Conservation (phyloP, 2,329 filamentous ascomycete genomes). For the Ceratocystis eucalypticola region DNA sequence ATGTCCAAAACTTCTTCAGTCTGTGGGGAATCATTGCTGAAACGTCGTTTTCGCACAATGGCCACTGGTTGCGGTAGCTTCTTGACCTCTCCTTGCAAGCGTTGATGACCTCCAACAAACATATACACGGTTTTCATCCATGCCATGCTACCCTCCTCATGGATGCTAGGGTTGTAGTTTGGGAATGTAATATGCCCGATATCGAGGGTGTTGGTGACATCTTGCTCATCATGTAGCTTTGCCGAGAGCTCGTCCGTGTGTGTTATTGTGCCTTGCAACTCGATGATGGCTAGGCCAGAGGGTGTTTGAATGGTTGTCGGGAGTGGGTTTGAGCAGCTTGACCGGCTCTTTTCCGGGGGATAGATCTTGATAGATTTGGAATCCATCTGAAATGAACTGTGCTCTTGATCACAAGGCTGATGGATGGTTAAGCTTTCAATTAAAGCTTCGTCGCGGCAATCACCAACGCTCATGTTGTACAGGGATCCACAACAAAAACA, state of each 20-base stretch:
- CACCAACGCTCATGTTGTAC: not conserved
- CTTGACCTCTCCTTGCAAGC: slow-evolving; percentile 80
- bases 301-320: slow-evolving; percentile 80
- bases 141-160: slow-evolving; percentile 40
- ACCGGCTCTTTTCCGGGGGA: slow-evolving; percentile 24
- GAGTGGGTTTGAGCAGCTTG: slow-evolving; percentile 40
- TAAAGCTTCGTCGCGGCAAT: not conserved
- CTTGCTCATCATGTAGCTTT: slow-evolving; percentile 20
- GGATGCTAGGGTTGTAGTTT: slow-evolving; percentile 45
- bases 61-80: slow-evolving; percentile 68
- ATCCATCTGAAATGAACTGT: not conserved
- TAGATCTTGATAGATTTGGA: slow-evolving; percentile 28
- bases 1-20: slow-evolving; percentile 54
- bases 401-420: not conserved
- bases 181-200: slow-evolving; percentile 70
- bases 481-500: not conserved
- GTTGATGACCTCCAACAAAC: slow-evolving; percentile 78
- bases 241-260: slow-evolving; percentile 35
- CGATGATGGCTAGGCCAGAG: slow-evolving; percentile 73
- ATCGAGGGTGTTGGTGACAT: slow-evolving; percentile 28
- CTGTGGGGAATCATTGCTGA: slow-evolving; percentile 29
- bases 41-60: slow-evolving; percentile 50
- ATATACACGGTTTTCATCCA: slow-evolving; percentile 90
- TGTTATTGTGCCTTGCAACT: slow-evolving; percentile 86
- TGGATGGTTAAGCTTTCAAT: not conserved